Conservation (phyloP, 768 basidiomycete species). For the Amanita muscaria region DNA sequence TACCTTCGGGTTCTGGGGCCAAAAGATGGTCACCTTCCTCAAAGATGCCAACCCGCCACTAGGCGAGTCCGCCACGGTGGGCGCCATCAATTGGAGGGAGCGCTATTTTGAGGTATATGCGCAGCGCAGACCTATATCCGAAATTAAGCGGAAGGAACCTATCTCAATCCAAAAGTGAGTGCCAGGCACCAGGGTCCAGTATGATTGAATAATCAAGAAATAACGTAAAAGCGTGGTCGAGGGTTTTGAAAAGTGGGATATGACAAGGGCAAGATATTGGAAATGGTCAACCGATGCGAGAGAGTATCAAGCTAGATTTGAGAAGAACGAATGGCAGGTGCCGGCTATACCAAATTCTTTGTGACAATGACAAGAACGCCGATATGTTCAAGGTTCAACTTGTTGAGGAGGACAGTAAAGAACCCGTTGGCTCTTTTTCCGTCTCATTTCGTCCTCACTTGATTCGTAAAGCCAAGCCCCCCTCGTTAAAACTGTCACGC, state of each 20-base stretch:
- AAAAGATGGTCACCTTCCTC: conserved; percentile 35
- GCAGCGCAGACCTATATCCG: conserved; percentile 28
- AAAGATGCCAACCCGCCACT: conserved; percentile 38
- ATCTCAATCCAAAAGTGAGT: conserved; percentile 29
- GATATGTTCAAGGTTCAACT: too few relatives aligned
- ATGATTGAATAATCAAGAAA: background rate
- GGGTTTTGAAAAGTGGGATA: conserved; percentile 6
- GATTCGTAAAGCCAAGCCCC: conserved; percentile 34
- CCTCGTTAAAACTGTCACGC: conserved; percentile 30
- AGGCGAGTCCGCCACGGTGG: conserved; percentile 28
- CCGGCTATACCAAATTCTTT: background rate
- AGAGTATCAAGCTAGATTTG: conserved; percentile 35
- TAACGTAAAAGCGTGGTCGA: conserved; percentile 8
- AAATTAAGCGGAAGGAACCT: conserved; percentile 32
- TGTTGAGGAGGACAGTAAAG: too few relatives aligned
- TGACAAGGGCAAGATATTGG: conserved; percentile 32
- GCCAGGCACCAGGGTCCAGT: conserved; percentile 1
- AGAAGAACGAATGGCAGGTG: conserved; percentile 41
- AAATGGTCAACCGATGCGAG: conserved; percentile 34
- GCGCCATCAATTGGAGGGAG: conserved; percentile 42
- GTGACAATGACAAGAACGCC: conserved; percentile 4
- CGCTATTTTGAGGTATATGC: conserved; percentile 39
- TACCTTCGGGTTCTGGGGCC: conserved; percentile 32
- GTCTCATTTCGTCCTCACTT: conserved; percentile 43
- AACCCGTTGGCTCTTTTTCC: too few relatives aligned